phyloP scores from a whole-genome alignment of 768 basidiomycete genomes.

The Sporobolomyces phaffii region DNA sequence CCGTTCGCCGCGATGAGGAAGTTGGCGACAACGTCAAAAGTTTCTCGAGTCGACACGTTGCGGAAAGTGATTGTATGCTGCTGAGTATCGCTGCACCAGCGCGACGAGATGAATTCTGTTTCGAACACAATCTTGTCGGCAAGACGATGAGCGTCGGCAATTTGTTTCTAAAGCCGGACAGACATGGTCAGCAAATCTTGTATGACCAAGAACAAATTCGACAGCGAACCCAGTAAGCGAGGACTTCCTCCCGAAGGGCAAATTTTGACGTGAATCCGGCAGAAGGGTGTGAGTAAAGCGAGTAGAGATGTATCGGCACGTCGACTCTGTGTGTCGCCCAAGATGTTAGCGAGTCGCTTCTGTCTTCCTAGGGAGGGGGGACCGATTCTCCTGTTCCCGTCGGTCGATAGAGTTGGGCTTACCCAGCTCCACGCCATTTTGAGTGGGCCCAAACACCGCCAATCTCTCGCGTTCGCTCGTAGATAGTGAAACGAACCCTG shows the following conservation, averaged over 20 bases:
- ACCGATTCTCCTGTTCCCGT: too few species aligned
- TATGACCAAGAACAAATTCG: too few species aligned
- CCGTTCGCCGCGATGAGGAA: conserved; percentile 52
- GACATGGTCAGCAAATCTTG: too few species aligned
- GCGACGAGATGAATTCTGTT: conserved; percentile 49
- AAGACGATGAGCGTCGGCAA: conserved; percentile 47
- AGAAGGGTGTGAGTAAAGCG: conserved; percentile 20
- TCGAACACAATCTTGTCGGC: conserved; percentile 50
- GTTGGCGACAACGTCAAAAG: conserved; percentile 49
- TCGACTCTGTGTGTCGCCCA: conserved; percentile 5
- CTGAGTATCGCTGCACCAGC: conserved; percentile 52
- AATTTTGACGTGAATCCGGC: conserved; percentile 9
- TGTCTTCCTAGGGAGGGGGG: too few species aligned
- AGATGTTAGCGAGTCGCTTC: too few species aligned
- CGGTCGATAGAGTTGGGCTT: too few species aligned
- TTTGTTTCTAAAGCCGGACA: conserved; percentile 3
- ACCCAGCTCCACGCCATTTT: conserved; percentile 28
- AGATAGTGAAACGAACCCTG: conserved; percentile 9
- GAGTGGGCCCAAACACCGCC: conserved; percentile 34
- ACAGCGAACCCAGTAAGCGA: neutral
- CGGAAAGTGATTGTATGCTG: conserved; percentile 50
- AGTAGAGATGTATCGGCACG: conserved; percentile 21
- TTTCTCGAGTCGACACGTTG: conserved; percentile 48
- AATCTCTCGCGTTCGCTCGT: neutral
- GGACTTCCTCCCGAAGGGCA: neutral